Percentiles rank a stretch among this genome's conserved stretches.
phyloP scores from a whole-genome alignment of 2,329 filamentous ascomycete species.

The Penicillium brevicompactum region DNA sequence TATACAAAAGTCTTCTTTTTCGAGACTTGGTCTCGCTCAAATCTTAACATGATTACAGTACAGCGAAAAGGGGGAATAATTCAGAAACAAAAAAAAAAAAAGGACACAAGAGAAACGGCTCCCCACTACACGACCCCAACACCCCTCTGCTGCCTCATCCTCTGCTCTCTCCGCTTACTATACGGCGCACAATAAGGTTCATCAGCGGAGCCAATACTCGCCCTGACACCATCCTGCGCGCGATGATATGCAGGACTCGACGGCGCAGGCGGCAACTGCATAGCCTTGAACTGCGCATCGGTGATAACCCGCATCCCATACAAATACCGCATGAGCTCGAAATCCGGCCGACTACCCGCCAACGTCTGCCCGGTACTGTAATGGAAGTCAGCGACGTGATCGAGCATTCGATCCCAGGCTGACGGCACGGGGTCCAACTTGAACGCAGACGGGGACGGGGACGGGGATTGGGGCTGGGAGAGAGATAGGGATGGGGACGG shows the following conservation, averaged over 20 bases:
- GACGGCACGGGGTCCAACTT: constrained; percentile 13
- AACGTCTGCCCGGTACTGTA: constrained; percentile 45
- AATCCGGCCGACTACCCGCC: constrained; percentile 43
- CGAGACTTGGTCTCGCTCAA: not conserved
- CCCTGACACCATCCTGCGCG: constrained; percentile 39
- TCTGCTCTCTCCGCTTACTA: constrained; percentile 42
- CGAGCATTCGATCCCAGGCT: constrained; percentile 47
- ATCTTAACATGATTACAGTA: constrained; percentile 9
- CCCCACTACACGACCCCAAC: constrained; percentile 31
- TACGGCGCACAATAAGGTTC: constrained; percentile 44
- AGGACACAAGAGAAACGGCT: constrained; percentile 2
- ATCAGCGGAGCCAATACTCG: constrained; percentile 41
- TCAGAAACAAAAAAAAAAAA: constrained; percentile 4
- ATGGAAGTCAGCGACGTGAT: constrained; percentile 45
- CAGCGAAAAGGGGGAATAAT: constrained; percentile 20
- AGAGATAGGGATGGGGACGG: not conserved
- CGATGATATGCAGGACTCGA: constrained; percentile 40
- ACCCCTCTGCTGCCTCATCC: constrained; percentile 37
- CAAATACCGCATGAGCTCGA: constrained; percentile 49
- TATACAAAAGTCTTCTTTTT: too few species aligned
- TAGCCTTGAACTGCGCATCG: constrained; percentile 46
- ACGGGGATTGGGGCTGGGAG: not conserved
- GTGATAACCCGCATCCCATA: constrained; percentile 46
- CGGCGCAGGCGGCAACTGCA: constrained; percentile 44
- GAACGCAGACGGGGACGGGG: not conserved